These are phyloP conservation scores for Scheffersomyces titani DNA, from an alignment of 1,139 yeast species.

Conservation along the genomic window DNA sequence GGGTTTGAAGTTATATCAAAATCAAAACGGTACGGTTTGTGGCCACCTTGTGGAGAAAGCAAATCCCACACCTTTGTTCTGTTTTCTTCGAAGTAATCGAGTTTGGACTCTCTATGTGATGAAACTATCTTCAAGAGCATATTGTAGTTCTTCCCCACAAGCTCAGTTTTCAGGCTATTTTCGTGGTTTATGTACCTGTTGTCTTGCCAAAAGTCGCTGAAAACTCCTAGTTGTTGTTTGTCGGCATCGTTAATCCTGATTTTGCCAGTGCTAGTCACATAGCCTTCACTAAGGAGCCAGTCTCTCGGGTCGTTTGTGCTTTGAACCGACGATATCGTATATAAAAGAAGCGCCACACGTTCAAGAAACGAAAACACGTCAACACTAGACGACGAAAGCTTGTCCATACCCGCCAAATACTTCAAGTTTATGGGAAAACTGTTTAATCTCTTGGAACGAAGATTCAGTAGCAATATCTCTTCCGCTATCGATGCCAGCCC, in stretches of 20 bases:
- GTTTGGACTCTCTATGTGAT: constrained; percentile 1
- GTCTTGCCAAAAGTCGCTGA: constrained; percentile 41
- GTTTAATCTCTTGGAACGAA: constrained; percentile 23
- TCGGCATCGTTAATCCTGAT: constrained; percentile 26
- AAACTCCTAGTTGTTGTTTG: constrained; percentile 31
- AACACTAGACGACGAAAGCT: constrained; percentile 27
- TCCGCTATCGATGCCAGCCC: constrained; percentile 23
- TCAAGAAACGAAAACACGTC: constrained; percentile 38
- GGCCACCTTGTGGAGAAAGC: constrained; percentile 2
- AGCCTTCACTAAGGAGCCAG: constrained; percentile 27
- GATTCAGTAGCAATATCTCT: constrained; percentile 28
- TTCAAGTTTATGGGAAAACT: constrained; percentile 38
- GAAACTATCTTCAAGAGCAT: constrained; percentile 15
- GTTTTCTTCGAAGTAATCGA: constrained; percentile 23
- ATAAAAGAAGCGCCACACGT: constrained; percentile 30
- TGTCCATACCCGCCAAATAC: constrained; percentile 40
- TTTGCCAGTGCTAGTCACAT: constrained; percentile 27
- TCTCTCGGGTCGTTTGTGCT: constrained; percentile 10
- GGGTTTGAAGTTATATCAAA: constrained; percentile 7
- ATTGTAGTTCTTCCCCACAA: constrained; percentile 16
- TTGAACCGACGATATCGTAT: constrained; percentile 24
- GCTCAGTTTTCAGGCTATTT: constrained; percentile 7
- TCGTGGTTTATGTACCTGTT: constrained; percentile 30
- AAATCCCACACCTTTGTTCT: constrained; percentile 22
- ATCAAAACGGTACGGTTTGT: constrained; percentile 11